Evolutionary conservation across 176 grass and related monocot species (phyloP), one percentile per base, ranked within the genome.

Genomic region (Zoysia pacifica): DNA sequence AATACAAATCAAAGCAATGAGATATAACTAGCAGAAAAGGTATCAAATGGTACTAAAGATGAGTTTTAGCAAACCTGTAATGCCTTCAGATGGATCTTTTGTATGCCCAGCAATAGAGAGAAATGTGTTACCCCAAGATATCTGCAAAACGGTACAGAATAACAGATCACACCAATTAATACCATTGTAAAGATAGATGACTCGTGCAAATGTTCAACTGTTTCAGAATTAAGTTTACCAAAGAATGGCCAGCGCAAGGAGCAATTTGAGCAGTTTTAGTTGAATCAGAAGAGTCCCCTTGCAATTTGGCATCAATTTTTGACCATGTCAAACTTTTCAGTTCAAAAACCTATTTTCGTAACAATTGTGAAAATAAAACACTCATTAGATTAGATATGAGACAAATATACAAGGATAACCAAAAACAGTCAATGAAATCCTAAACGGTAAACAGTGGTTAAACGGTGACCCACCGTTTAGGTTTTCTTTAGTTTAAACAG

Each of bases 201-300:
- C 40, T 54, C 50, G 28, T 66, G 56, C 20, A 67, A 73, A 5
- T 78, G 73, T 81, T 53, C 48, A 20, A 48, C 40, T 19, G 20
- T 40, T 75, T 69, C 15, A 56, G 65, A 36, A 37, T 19, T 19
- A 72, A 75, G 44, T 41, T 70, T 99, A 99, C 97, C 97, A 99
- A 88, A 74, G 97, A 99, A 85, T 99, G 97, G 18, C 97, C 97
- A 78, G 97, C 93, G 88, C 90, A 99, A 62, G 93, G 90, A 74
- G 84, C 79, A 64, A 94, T 79, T 82, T 83, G 84, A 58, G 84
- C 55, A 53, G 78, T 76, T 70, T 48, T 80, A 60, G 69, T 28
- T 43, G 88, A 91, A 80, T 91, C 90, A 70, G 84, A 73, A 73
- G 79, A 84, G 76, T 80, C 88, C 73, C 79, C 74, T 90, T 90